phyloP scores from a whole-genome alignment of 352 stramenopile species.

The Plasmopara halstedii region DNA sequence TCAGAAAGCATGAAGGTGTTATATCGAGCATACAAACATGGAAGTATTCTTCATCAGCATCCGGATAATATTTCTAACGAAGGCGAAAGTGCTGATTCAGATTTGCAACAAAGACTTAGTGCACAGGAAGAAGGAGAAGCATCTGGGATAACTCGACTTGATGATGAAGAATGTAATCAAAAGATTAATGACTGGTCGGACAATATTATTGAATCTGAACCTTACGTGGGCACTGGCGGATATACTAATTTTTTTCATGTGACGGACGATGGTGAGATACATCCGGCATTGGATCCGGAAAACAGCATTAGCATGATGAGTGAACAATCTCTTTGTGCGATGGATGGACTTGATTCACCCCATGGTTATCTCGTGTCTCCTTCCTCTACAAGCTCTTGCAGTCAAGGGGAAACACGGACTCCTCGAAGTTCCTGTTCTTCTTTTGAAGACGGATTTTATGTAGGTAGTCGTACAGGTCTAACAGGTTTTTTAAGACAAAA shows the following conservation, averaged over 20 bases:
- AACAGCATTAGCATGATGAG: slow-evolving; percentile 33
- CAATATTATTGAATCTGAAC: slow-evolving; percentile 6
- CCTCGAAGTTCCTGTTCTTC: slow-evolving; percentile 27
- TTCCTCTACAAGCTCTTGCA: slow-evolving; percentile 48
- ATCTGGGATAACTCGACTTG: slow-evolving; percentile 8
- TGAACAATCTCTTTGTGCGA: slow-evolving; percentile 36
- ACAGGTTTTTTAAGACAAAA: slow-evolving; percentile 7
- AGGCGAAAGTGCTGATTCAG: slow-evolving; percentile 5
- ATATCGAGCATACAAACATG: slow-evolving; percentile 16
- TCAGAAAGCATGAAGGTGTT: slow-evolving; percentile 45
- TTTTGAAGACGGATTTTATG: slow-evolving; percentile 7
- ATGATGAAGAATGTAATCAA: slow-evolving; percentile 14
- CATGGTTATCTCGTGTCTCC: slow-evolving; percentile 51
- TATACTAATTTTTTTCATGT: slow-evolving; percentile 17
- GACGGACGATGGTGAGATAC: slow-evolving; percentile 12
- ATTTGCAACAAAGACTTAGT: slow-evolving; percentile 4
- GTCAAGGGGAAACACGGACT: slow-evolving; percentile 18
- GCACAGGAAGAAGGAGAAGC: slow-evolving; percentile 26
- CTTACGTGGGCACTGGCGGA: slow-evolving; percentile 16
- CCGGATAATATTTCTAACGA: slow-evolving; percentile 15
- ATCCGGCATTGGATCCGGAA: slow-evolving; percentile 9
- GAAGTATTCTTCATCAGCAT: slow-evolving; percentile 9
- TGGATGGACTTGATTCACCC: slow-evolving; percentile 28
- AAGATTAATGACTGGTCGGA: slow-evolving; percentile 11
- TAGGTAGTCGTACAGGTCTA: slow-evolving; percentile 8